Percentiles rank a stretch among this genome's conserved stretches.
These are phyloP conservation scores for Celoporthe dispersa DNA, from an alignment of 2,329 filamentous ascomycete species.

Conservation along the genomic window DNA sequence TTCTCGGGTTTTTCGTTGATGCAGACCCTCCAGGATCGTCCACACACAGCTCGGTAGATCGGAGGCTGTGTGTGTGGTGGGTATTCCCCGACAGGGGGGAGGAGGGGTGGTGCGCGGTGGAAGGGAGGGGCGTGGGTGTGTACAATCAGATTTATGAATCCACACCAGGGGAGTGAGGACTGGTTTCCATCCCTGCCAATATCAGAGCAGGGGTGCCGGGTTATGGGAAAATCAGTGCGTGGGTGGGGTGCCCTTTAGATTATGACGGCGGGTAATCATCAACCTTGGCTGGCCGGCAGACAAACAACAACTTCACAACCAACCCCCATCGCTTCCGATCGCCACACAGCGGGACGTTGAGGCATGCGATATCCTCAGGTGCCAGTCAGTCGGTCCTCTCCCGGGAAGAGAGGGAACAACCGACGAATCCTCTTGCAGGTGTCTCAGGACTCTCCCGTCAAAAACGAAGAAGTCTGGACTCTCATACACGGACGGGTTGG, in stretches of 20 bases:
- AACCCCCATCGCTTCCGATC: not conserved
- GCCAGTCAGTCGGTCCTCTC: not conserved
- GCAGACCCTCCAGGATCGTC: slow-evolving; percentile 16
- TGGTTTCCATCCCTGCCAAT: not conserved
- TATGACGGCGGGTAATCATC: not conserved
- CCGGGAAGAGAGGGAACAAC: too few species aligned
- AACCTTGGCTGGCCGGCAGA: too few species aligned
- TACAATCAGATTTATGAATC: not conserved
- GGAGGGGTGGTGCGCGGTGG: not conserved
- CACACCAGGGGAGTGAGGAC: not conserved
- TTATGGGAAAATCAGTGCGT: not conserved
- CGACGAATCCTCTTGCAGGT: too few species aligned
- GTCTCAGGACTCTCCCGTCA: too few species aligned
- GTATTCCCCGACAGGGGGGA: not conserved
- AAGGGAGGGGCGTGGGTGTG: not conserved
- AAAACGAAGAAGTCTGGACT: too few species aligned
- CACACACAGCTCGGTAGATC: slow-evolving; percentile 18
- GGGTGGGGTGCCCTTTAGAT: not conserved
- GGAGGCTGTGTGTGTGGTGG: slow-evolving; percentile 5
- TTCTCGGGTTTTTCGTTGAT: slow-evolving; percentile 14
- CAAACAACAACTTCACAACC: not conserved
- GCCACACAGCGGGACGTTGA: too few species aligned
- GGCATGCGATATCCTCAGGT: too few species aligned
- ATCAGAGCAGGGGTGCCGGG: slow-evolving; percentile 11
- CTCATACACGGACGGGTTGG: too few species aligned